Base-by-base conservation (phyloP, 2,329 filamentous ascomycete species). In the Cladophialophora carrionii region DNA sequence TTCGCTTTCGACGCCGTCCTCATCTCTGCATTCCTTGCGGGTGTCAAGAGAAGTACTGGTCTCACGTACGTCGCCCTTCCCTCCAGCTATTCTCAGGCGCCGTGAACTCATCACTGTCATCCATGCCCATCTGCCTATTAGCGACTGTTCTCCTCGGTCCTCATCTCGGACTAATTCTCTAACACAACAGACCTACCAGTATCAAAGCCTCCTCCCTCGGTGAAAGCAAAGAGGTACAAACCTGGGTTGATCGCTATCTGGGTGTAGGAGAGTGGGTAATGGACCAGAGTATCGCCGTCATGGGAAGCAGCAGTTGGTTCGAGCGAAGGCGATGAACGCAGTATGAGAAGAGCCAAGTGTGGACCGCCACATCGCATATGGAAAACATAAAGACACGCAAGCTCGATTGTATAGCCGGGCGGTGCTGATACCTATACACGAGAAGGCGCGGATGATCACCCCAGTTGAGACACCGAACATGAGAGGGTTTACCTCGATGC, bases 231-330 rank as follows among this genome's bases (percentile, higher is more conserved):
- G 89, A 93, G 68, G 79, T 95, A 72, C 89, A 90, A 76, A 89
- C 88, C 74, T 98, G 93, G 92, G 87, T 98, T 71, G 90, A 94
- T 75, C 94, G 90, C 77, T 98, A 98, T 78, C 87, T 98, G 51
- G 92, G 92, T 68, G 89, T 97, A 20, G 95, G 95, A 73, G 95
- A 99, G 82, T 96, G 92, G 87, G 90, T 97, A 70, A 96, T 99
- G 92, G 95, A 99, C 78, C 90, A 96, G 81, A 96, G 92, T 32
- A 92, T 98, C 34, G 93, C 93, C 48, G 86, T 98, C 63, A 91
- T 96, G 76, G 90, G 92, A 49, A 89, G 90, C 56, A 96, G 91
- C 76, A 86, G 89, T 66, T 99, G 88, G 80, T 99, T 99, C 77
- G 93, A 97, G 82, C 87, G 95, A 75, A 93, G 87, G 78, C 87